These are phyloP conservation scores for Sherardia arvensis DNA, from an alignment of 257 asterid species.

Conservation along the genomic window DNA sequence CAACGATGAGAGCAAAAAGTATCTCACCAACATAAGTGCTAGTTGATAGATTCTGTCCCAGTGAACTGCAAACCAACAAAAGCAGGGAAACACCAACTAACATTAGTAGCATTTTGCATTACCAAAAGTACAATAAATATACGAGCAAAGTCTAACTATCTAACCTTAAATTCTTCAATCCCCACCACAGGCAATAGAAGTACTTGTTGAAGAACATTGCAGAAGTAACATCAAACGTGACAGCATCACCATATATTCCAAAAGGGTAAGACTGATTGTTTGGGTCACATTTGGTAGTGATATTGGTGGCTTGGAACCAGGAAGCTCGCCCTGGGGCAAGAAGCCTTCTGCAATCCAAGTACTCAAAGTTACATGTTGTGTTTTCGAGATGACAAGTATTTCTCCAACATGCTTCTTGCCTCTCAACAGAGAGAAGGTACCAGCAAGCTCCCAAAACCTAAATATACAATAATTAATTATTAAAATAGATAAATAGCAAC, in stretches of 20 bases:
- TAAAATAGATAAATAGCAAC: not conserved
- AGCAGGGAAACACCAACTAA: not conserved
- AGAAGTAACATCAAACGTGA: conserved; percentile 51
- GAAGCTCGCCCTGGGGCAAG: conserved; percentile 30
- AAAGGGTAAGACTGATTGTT: conserved; percentile 44
- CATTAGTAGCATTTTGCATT: not conserved
- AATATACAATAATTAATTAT: not conserved
- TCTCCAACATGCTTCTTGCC: conserved; percentile 97
- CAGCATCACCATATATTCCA: conserved; percentile 82
- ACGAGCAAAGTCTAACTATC: not conserved
- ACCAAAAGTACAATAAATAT: not conserved
- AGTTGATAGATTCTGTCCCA: conserved; percentile 79
- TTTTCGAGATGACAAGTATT: conserved; percentile 45
- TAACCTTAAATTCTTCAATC: conserved; percentile 83
- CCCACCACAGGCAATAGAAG: conserved; percentile 96
- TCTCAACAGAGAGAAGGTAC: conserved; percentile 84
- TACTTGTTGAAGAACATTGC: conserved; percentile 72
- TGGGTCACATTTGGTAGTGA: conserved; percentile 51
- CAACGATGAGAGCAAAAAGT: conserved; percentile 61
- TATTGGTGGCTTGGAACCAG: conserved; percentile 71
- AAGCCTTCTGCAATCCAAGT: conserved; percentile 55
- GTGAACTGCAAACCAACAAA: conserved; percentile 46
- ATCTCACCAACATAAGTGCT: conserved; percentile 80
- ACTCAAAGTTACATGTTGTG: conserved; percentile 38
- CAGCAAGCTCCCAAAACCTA: conserved; percentile 91